These are phyloP conservation scores for Alternaria metachromatica DNA, from an alignment of 2,329 filamentous ascomycete species.

Conservation along the genomic window DNA sequence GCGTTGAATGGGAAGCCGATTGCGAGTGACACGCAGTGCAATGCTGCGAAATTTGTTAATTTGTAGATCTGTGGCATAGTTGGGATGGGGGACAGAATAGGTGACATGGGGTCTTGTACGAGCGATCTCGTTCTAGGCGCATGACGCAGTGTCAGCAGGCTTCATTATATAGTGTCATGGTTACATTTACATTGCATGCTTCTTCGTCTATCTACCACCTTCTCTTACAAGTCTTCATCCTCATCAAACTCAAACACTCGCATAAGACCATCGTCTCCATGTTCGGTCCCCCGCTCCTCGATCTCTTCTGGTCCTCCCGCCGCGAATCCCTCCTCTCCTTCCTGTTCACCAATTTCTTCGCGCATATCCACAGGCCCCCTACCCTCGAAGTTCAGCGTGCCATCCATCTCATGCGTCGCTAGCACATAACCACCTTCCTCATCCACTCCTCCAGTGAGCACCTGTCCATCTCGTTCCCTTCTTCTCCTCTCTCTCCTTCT, in stretches of 20 bases:
- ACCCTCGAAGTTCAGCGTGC: neutral
- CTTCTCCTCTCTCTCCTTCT: too few relatives aligned
- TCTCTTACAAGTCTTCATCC: neutral
- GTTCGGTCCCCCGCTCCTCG: neutral
- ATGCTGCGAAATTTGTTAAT: neutral
- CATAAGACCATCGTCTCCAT: neutral
- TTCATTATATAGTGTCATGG: neutral
- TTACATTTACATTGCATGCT: neutral
- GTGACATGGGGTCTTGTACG: neutral
- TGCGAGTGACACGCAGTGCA: neutral
- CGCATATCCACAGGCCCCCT: neutral
- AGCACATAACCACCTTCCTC: neutral
- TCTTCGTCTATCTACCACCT: neutral
- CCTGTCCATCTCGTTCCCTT: neutral
- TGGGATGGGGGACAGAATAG: neutral
- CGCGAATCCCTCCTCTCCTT: accelerated
- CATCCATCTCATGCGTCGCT: conserved; percentile 3
- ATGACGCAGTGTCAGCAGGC: neutral
- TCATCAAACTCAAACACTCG: conserved; percentile 2
- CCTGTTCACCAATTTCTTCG: neutral
- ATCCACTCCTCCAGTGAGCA: neutral
- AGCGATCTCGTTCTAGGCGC: neutral
- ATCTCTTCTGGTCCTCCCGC: neutral
- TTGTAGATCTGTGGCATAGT: neutral
- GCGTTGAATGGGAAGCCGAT: neutral